Base-by-base conservation (phyloP, 1,284 basidiomycete genomes). In the Schizopora paradoxa region DNA sequence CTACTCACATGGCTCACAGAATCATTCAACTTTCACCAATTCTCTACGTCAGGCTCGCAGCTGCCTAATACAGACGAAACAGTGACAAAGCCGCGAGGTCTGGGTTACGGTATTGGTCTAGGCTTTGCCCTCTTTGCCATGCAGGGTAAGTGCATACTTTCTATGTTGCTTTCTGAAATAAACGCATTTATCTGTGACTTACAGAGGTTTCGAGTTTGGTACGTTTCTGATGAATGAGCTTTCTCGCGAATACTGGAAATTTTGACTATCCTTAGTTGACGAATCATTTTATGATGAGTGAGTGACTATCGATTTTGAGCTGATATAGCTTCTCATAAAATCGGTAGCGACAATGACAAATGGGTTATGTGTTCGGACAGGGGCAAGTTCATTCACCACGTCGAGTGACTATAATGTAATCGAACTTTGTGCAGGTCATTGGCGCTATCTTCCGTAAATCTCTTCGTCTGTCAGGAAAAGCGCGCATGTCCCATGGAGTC, bases 381-480 rank as follows among this genome's bases (percentile, higher is more conserved):
- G 67, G 33, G 76, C 79, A 57, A 26, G 69, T 60, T n/a, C n/a
- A n/a, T 39, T 36, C 16, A 25, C 36, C 5, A 27, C 35, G 51
- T 49, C 33, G 18, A 35, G 40, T 36, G 39, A 38, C n/a, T n/a
- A n/a, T n/a, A n/a, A n/a, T n/a, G n/a, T n/a, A n/a, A n/a, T n/a
- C n/a, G n/a, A n/a, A n/a, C n/a, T n/a, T n/a, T n/a, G n/a, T n/a
- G n/a, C 51, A 78, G 74, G 50, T 86, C 40, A 83, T 86, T 51
- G 77, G 82, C 4, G 66, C 70, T 37, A 77, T 90, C 45, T 86
- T 86, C 61, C 73, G 80, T 22, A 86, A 87, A 57, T 79, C 83
- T 1, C 66, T 88, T 21, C 74, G 79, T 18, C 67, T 91, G 5
- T 83, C 79, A 25, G 80, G 79, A 7, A 74, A 79, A 37, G 76